phyloP scores from a whole-genome alignment of 768 basidiomycete genomes.

The Pisolithus sp. region DNA sequence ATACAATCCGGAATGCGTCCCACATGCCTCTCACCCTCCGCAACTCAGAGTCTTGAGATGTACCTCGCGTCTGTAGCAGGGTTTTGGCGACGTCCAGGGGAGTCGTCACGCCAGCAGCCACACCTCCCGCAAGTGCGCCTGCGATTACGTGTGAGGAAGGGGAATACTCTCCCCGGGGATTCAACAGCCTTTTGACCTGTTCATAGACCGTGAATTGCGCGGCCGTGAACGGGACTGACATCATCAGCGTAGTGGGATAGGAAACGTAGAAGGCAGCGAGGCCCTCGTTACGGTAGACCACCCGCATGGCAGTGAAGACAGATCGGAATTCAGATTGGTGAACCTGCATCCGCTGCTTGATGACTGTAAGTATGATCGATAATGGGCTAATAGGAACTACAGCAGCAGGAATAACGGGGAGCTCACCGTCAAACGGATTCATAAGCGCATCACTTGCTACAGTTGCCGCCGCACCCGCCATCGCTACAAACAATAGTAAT shows the following conservation, averaged over 20 bases:
- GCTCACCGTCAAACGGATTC: slow-evolving; percentile 98
- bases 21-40: slow-evolving; percentile 76
- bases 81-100: slow-evolving; percentile 98
- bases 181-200: slow-evolving; percentile 78
- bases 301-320: slow-evolving; percentile 76
- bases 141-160: slow-evolving; percentile 90
- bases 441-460: slow-evolving; percentile 95
- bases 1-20: slow-evolving; percentile 86
- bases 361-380: slow-evolving; percentile 51
- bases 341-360: slow-evolving; percentile 99
- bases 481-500: slow-evolving; percentile 43
- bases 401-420: background rate
- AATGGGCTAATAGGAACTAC: slow-evolving; percentile 7
- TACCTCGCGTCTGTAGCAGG: slow-evolving; percentile 89
- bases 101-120: slow-evolving; percentile 93
- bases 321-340: slow-evolving; percentile 90
- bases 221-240: slow-evolving; percentile 96
- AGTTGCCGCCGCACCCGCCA: slow-evolving; percentile 92
- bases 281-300: slow-evolving; percentile 83
- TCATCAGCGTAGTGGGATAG: slow-evolving; percentile 95
- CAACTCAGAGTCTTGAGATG: slow-evolving; percentile 81
- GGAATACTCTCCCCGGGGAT: slow-evolving; percentile 82
- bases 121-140: slow-evolving; percentile 87
- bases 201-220: slow-evolving; percentile 98
- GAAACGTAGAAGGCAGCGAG: slow-evolving; percentile 93